Conservation (phyloP, 1,284 basidiomycete species). For the Heliocybe sulcata region DNA sequence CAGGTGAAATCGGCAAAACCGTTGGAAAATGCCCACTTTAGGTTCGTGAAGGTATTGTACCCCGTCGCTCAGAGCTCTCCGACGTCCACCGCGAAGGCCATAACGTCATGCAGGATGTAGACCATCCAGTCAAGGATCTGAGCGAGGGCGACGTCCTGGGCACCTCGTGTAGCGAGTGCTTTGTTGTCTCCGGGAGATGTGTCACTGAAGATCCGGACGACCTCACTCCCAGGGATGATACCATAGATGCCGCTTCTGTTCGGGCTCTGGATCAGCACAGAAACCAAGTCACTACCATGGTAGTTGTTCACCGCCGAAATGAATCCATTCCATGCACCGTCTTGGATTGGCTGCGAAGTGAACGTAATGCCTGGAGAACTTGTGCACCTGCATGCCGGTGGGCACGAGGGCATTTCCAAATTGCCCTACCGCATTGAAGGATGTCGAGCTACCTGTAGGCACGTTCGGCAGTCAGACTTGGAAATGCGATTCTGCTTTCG, state of each 20-base stretch:
- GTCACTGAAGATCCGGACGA: background rate
- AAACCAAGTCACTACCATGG: background rate
- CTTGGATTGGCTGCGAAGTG: background rate
- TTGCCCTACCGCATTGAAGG: background rate
- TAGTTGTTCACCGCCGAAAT: background rate
- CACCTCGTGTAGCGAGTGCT: background rate
- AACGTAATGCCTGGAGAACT: background rate
- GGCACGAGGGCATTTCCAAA: background rate
- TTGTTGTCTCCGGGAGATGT: background rate
- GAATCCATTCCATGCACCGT: background rate
- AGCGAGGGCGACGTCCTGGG: background rate
- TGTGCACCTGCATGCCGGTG: background rate
- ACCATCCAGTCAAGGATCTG: background rate
- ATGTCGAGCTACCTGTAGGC: background rate
- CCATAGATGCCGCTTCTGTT: background rate
- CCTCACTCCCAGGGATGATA: background rate
- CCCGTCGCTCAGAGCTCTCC: background rate
- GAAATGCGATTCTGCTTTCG: no score
- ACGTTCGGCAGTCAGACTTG: background rate
- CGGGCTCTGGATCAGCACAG: background rate
- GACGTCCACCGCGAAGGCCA: background rate
- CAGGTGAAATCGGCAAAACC: background rate
- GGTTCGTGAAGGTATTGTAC: background rate
- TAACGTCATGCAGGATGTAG: background rate
- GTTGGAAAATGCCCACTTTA: background rate